Evolutionary conservation across 1,284 basidiomycete species (phyloP).

Genomic region (Microbotryum lychnidis-dioicae): DNA sequence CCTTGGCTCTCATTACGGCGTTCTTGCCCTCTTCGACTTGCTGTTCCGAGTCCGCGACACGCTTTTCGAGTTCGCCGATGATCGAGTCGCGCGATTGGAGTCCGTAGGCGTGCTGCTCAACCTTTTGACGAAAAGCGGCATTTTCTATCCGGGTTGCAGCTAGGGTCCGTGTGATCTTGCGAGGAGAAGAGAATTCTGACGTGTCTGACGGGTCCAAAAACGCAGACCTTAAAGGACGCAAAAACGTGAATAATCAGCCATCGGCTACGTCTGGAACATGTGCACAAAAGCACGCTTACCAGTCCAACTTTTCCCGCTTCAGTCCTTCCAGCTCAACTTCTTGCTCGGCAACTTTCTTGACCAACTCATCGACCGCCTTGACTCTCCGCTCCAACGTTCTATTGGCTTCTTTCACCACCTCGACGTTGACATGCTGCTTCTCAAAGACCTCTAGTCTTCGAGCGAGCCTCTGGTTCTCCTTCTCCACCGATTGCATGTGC

Average conservation of each 20-base stretch:
- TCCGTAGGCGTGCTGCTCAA: constrained; percentile 25
- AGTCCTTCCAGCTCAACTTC: constrained; percentile 56
- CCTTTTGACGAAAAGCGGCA: constrained; percentile 26
- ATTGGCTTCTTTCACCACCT: constrained; percentile 67
- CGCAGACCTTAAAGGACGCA: constrained; percentile 8
- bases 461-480: constrained; percentile 53
- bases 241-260: not conserved
- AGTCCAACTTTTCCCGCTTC: constrained; percentile 48
- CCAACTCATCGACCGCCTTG: constrained; percentile 49
- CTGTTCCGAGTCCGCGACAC: constrained; percentile 26
- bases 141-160: constrained; percentile 31
- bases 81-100: constrained; percentile 31
- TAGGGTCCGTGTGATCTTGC: constrained; percentile 31
- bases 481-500: constrained; percentile 56
- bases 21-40: constrained; percentile 12
- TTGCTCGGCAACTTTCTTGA: constrained; percentile 51
- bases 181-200: constrained; percentile 27
- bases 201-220: constrained; percentile 20
- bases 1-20: constrained; percentile 8
- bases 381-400: constrained; percentile 55
- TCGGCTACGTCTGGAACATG: constrained; percentile 1
- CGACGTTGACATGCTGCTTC: constrained; percentile 53
- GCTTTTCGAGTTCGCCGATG: constrained; percentile 32
- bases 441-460: constrained; percentile 51
- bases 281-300: constrained; percentile 12